Evolutionary conservation across 2,329 filamentous ascomycete species (phyloP).

Genomic region (Fusarium caatingaense): DNA sequence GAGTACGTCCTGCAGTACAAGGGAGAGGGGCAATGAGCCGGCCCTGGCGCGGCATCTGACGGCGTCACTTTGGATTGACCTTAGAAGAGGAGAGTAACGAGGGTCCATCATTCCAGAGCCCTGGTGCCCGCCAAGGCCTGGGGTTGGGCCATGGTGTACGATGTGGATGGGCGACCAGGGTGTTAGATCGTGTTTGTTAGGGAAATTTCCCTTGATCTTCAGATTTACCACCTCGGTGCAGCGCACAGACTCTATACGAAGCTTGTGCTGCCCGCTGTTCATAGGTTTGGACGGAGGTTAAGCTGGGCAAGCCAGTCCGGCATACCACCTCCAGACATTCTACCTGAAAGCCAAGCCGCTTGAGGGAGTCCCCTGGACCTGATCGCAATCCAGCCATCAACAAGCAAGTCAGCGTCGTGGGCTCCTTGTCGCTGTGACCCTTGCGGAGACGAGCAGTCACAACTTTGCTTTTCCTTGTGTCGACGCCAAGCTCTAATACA

Average conservation of each 20-base stretch:
- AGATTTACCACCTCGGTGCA: slow-evolving; percentile 15
- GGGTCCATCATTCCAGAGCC: slow-evolving; percentile 42
- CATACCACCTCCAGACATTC: neutral
- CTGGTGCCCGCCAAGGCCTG: slow-evolving; percentile 36
- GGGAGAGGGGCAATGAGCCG: slow-evolving; percentile 34
- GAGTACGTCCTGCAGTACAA: slow-evolving; percentile 20
- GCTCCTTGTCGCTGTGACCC: slow-evolving; percentile 31
- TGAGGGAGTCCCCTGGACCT: slow-evolving; percentile 9
- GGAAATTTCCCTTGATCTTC: slow-evolving; percentile 40
- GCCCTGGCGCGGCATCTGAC: slow-evolving; percentile 31
- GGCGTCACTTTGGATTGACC: slow-evolving; percentile 1
- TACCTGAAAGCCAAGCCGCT: slow-evolving; percentile 21
- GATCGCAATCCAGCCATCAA: slow-evolving; percentile 25
- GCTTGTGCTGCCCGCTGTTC: slow-evolving; percentile 6
- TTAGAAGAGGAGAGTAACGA: slow-evolving; percentile 17
- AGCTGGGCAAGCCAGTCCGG: neutral
- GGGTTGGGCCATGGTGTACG: slow-evolving; percentile 36
- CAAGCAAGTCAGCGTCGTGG: slow-evolving; percentile 21
- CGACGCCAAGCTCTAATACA: slow-evolving; percentile 15
- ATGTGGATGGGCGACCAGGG: slow-evolving; percentile 29
- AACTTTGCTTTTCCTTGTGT: slow-evolving; percentile 43
- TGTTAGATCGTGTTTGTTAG: slow-evolving; percentile 34
- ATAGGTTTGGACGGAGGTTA: neutral
- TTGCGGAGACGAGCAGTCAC: slow-evolving; percentile 37
- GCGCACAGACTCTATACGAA: slow-evolving; percentile 29